Percentiles rank a stretch among this genome's conserved stretches.
phyloP scores from a whole-genome alignment of 1,139 yeast species.

The Taiozyma sp. region DNA sequence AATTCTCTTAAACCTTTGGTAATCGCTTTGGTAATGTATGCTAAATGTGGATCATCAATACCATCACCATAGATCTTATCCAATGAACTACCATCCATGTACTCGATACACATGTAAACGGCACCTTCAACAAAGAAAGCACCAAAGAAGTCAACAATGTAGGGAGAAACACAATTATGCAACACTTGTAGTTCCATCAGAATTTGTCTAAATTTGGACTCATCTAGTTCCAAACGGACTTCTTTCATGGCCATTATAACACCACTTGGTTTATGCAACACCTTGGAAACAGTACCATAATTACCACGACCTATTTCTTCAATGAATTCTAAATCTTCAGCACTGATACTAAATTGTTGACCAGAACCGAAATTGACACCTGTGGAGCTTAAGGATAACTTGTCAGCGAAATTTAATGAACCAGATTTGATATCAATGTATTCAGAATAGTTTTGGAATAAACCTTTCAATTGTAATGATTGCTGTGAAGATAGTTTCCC shows the following conservation, averaged over 20 bases:
- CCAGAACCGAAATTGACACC: conserved; percentile 93
- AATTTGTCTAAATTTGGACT: conserved; percentile 85
- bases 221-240: conserved; percentile 87
- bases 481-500: conserved; percentile 19
- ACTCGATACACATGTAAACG: conserved; percentile 97
- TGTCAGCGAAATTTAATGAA: conserved; percentile 84
- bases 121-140: conserved; percentile 98
- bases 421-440: conserved; percentile 92
- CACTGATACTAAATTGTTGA: conserved; percentile 75
- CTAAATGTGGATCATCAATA: conserved; percentile 75
- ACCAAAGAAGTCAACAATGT: conserved; percentile 92
- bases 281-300: conserved; percentile 92
- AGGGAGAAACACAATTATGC: conserved; percentile 86
- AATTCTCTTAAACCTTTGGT: conserved; percentile 78
- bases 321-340: conserved; percentile 77
- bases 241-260: conserved; percentile 97
- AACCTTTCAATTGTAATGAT: conserved; percentile 34
- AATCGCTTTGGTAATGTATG: conserved; percentile 76
- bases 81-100: conserved; percentile 95
- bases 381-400: conserved; percentile 84
- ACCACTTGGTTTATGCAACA: conserved; percentile 89
- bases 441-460: conserved; percentile 78
- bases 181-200: conserved; percentile 92
- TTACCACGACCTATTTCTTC: conserved; percentile 94
- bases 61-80: conserved; percentile 84